Conservation (phyloP, 192 early-diverging fungal genomes). For the Thoreauomyces humboldtii region DNA sequence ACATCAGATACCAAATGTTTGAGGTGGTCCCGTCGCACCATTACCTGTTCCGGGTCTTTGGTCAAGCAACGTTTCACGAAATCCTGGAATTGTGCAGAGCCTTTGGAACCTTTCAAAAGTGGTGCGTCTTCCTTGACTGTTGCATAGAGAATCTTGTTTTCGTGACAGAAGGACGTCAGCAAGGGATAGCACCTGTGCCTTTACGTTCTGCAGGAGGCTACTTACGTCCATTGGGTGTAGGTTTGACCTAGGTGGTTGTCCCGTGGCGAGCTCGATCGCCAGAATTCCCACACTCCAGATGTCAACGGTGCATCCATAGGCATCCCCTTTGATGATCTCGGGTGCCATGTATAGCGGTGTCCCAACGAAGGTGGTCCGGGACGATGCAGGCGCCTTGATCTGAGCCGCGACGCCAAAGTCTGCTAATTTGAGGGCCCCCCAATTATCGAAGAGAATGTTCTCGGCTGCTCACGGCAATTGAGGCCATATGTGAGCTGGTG, state of each 20-base stretch:
- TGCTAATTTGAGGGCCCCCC: constrained; percentile 42
- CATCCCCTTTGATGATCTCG: constrained; percentile 84
- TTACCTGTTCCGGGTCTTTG: constrained; percentile 24
- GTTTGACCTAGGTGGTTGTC: constrained; percentile 64
- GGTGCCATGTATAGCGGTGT: constrained; percentile 62
- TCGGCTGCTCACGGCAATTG: constrained; percentile 26
- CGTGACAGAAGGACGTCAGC: constrained; percentile 28
- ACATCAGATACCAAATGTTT: not conserved
- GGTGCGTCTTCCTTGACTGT: constrained; percentile 23
- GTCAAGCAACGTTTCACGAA: constrained; percentile 23
- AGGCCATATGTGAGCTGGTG: no score
- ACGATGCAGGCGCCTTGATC: constrained; percentile 59
- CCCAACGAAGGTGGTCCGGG: constrained; percentile 62
- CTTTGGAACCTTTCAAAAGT: constrained; percentile 2
- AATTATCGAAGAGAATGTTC: constrained; percentile 35
- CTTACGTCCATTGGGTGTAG: constrained; percentile 38
- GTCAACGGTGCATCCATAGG: constrained; percentile 85
- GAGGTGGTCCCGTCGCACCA: not conserved
- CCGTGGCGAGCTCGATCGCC: constrained; percentile 80
- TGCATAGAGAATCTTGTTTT: constrained; percentile 45
- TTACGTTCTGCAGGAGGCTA: not conserved
- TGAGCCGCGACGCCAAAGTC: constrained; percentile 64
- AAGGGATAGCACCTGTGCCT: constrained; percentile 35
- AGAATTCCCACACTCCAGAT: constrained; percentile 93
- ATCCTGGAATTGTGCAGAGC: constrained; percentile 22